These are phyloP conservation scores for Solidago caesia DNA, from an alignment of 129 eudicot species.

Conservation along the genomic window DNA sequence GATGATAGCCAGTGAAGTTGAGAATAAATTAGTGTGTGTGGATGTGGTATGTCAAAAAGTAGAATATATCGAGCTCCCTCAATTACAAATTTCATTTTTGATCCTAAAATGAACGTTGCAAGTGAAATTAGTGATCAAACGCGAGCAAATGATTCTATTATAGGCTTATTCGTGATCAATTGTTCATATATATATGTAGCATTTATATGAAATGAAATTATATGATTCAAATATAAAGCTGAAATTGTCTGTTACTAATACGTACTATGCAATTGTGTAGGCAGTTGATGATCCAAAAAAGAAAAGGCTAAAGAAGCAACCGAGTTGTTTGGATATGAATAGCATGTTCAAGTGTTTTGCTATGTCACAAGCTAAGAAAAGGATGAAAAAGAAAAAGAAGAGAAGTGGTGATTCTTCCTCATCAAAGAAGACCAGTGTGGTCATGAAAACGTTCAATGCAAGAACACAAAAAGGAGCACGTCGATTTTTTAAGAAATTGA, in stretches of 20 bases:
- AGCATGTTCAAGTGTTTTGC: constrained; percentile 34
- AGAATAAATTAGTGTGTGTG: no score
- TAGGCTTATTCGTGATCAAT: neutral
- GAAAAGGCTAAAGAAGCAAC: constrained; percentile 29
- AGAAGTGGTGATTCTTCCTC: constrained; percentile 24
- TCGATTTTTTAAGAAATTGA: constrained; percentile 26
- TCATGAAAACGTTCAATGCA: constrained; percentile 30
- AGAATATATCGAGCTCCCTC: no score
- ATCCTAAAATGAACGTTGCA: no score
- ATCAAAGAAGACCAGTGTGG: constrained; percentile 26
- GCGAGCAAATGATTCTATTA: neutral
- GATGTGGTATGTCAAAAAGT: no score
- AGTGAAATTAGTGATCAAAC: neutral
- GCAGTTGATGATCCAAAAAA: constrained; percentile 15
- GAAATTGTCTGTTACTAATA: neutral
- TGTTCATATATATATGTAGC: neutral
- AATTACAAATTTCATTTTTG: no score
- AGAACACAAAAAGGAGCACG: constrained; percentile 31
- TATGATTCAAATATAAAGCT: neutral
- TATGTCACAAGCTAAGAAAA: constrained; percentile 24
- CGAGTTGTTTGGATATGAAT: constrained; percentile 19
- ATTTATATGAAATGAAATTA: neutral
- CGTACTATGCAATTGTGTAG: neutral
- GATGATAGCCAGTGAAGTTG: no score
- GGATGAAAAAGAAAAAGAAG: constrained; percentile 23